phyloP scores from a whole-genome alignment of 805 yeast species.

The Saccharomycopsis sp. region DNA sequence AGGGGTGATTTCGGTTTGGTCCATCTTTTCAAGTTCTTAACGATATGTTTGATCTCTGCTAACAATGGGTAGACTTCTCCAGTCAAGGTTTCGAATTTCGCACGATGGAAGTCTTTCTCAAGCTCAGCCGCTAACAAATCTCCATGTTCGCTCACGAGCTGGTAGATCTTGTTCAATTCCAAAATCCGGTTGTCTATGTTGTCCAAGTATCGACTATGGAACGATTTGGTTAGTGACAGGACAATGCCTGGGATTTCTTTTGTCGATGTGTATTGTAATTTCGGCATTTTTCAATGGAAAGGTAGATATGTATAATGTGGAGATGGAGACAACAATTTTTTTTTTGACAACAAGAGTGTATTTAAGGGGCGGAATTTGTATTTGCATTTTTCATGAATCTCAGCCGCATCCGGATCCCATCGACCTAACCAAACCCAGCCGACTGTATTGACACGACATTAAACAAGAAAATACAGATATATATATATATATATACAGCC shows the following conservation, averaged over 20 bases:
- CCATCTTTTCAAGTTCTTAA: constrained; percentile 56
- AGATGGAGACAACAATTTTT: too few relatives aligned
- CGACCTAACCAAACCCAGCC: too few relatives aligned
- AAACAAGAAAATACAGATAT: too few relatives aligned
- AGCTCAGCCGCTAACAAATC: constrained; percentile 53
- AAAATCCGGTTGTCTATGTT: constrained; percentile 49
- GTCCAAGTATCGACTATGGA: constrained; percentile 24
- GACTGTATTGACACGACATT: too few relatives aligned
- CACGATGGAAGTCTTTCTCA: constrained; percentile 58
- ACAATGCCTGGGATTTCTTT: constrained; percentile 8
- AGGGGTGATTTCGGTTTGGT: constrained; percentile 39
- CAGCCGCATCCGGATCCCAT: too few relatives aligned
- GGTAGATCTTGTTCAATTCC: constrained; percentile 62
- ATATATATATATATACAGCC: too few relatives aligned
- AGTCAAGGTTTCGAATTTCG: constrained; percentile 52
- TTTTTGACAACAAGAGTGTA: not conserved
- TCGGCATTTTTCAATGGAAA: not conserved
- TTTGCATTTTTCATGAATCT: too few relatives aligned
- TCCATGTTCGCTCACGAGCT: constrained; percentile 51
- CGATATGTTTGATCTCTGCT: constrained; percentile 52
- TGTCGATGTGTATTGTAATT: constrained; percentile 4
- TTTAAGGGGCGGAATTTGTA: too few relatives aligned
- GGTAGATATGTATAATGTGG: not conserved
- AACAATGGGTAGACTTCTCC: constrained; percentile 48
- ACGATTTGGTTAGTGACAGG: not conserved